phyloP scores from a whole-genome alignment of 164 flowering plant species.

The Dillenia suffruticosa region DNA sequence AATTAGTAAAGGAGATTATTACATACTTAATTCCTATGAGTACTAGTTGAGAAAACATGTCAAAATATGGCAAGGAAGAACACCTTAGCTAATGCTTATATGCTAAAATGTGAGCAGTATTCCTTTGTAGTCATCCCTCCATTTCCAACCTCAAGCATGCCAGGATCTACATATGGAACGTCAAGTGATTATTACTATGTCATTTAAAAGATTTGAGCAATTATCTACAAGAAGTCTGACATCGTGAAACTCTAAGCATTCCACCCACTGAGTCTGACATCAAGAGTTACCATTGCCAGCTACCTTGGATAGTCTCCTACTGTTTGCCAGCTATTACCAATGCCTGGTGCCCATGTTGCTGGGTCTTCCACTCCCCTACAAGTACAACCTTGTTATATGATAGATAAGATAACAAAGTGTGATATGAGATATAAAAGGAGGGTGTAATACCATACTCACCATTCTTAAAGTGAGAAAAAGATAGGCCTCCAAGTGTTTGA shows the following conservation, averaged over 20 bases:
- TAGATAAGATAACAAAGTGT: no score
- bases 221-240: no score
- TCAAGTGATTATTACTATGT: no score
- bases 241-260: constrained; percentile 39
- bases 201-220: no score
- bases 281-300: constrained; percentile 52
- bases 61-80: neutral
- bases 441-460: no score
- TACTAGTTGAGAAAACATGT: no score
- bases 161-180: constrained; percentile 48
- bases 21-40: neutral
- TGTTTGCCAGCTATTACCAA: constrained; percentile 86
- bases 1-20: constrained; percentile 72
- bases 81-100: constrained; percentile 82
- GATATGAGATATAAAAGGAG: no score
- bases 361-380: constrained; percentile 71
- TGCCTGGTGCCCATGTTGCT: constrained; percentile 61
- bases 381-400: neutral
- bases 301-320: constrained; percentile 61
- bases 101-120: constrained; percentile 82
- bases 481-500: no score
- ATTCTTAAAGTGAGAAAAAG: no score
- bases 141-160: constrained; percentile 93
- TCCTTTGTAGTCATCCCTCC: constrained; percentile 80
- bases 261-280: constrained; percentile 85